Percentiles rank a stretch among this genome's conserved stretches.
Conservation (phyloP, 805 yeast genomes). For the Ogataea methanolica region DNA sequence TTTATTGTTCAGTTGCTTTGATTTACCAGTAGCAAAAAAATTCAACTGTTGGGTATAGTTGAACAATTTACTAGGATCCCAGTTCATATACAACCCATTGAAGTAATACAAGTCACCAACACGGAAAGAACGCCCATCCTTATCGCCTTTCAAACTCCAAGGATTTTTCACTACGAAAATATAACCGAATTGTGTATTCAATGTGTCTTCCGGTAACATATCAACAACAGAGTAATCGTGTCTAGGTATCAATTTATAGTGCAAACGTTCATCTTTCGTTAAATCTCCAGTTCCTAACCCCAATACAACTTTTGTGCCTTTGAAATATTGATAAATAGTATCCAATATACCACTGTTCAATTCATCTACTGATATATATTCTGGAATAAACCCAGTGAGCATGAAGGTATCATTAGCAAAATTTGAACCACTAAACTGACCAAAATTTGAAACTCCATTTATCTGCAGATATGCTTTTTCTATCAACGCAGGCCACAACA, state of each 20-base stretch:
- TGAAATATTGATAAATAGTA: slow-evolving; percentile 27
- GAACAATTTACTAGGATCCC: slow-evolving; percentile 41
- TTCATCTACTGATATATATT: slow-evolving; percentile 35
- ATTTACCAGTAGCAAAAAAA: slow-evolving; percentile 27
- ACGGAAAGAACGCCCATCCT: slow-evolving; percentile 18
- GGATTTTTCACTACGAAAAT: slow-evolving; percentile 42
- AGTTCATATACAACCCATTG: slow-evolving; percentile 56
- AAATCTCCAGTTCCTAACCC: slow-evolving; percentile 66
- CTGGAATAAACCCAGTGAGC: slow-evolving; percentile 73
- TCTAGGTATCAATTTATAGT: slow-evolving; percentile 40
- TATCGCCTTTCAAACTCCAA: slow-evolving; percentile 25
- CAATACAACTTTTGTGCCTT: slow-evolving; percentile 37
- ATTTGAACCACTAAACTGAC: slow-evolving; percentile 69
- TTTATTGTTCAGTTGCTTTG: slow-evolving; percentile 23
- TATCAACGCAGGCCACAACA: slow-evolving; percentile 65
- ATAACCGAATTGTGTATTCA: slow-evolving; percentile 11
- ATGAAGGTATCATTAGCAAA: slow-evolving; percentile 64
- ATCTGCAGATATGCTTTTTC: slow-evolving; percentile 73
- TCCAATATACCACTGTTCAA: slow-evolving; percentile 30
- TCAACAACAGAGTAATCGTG: slow-evolving; percentile 69
- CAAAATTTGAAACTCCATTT: slow-evolving; percentile 39
- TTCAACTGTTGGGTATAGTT: slow-evolving; percentile 14
- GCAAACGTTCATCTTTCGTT: slow-evolving; percentile 30
- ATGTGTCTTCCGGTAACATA: slow-evolving; percentile 13
- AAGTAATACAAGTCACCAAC: slow-evolving; percentile 36